Percentiles rank a stretch among this genome's conserved stretches.
phyloP scores from a whole-genome alignment of 257 asterid species.

The Fraxinus anomala region DNA sequence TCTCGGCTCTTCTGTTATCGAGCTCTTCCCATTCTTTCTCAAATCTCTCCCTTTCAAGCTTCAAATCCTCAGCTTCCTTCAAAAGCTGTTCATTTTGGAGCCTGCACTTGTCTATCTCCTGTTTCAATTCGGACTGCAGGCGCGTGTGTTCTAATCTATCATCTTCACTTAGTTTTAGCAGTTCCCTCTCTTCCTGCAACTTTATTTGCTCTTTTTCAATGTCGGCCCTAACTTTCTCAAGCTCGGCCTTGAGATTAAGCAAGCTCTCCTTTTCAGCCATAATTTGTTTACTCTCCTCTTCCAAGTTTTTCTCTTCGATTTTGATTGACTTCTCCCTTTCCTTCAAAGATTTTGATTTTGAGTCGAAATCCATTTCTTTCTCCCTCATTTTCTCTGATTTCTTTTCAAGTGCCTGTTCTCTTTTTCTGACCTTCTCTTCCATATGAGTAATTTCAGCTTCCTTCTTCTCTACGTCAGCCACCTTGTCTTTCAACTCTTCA shows the following conservation, averaged over 20 bases:
- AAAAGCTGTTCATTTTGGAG: slow-evolving; percentile 62
- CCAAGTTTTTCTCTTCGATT: slow-evolving; percentile 68
- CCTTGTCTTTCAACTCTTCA: slow-evolving; percentile 69
- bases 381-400: slow-evolving; percentile 72
- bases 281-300: slow-evolving; percentile 52
- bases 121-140: slow-evolving; percentile 75
- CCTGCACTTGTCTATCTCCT: slow-evolving; percentile 80
- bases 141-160: slow-evolving; percentile 75
- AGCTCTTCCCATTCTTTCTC: slow-evolving; percentile 97
- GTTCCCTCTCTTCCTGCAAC: slow-evolving; percentile 65
- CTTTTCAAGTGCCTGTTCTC: slow-evolving; percentile 80
- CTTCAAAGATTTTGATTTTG: slow-evolving; percentile 66
- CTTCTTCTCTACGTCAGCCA: slow-evolving; percentile 71
- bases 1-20: slow-evolving; percentile 65
- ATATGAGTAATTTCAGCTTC: slow-evolving; percentile 76
- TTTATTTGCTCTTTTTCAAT: slow-evolving; percentile 55
- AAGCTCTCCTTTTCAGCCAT: slow-evolving; percentile 65
- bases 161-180: slow-evolving; percentile 75
- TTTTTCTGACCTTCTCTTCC: slow-evolving; percentile 86
- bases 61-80: slow-evolving; percentile 77
- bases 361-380: slow-evolving; percentile 64
- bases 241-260: slow-evolving; percentile 55
- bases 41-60: slow-evolving; percentile 80
- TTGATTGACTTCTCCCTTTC: slow-evolving; percentile 75
- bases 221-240: slow-evolving; percentile 66